phyloP scores from a whole-genome alignment of 2,329 filamentous ascomycete species.

The Penicillium carneum region DNA sequence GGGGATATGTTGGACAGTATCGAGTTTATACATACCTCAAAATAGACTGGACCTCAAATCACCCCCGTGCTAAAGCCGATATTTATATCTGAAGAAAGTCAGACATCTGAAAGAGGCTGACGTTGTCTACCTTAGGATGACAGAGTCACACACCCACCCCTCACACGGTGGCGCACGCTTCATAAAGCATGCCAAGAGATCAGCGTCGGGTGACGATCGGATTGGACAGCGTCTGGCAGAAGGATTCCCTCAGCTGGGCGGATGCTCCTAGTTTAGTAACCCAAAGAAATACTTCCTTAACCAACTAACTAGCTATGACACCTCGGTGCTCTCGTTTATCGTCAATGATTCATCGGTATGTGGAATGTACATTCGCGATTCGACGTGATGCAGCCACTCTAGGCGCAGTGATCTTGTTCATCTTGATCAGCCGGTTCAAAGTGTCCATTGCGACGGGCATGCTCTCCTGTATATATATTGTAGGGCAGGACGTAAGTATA shows the following conservation, averaged over 20 bases:
- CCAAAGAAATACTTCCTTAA: neutral
- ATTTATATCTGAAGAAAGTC: neutral
- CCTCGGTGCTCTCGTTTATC: neutral
- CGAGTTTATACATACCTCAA: neutral
- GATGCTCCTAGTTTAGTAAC: neutral
- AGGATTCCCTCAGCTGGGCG: neutral
- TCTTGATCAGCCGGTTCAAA: neutral
- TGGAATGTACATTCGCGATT: constrained; percentile 2
- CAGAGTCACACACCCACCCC: neutral
- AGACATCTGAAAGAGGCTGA: neutral
- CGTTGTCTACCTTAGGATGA: neutral
- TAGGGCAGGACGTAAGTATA: neutral
- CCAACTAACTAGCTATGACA: neutral
- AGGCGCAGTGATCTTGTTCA: constrained; percentile 1
- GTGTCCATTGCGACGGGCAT: neutral
- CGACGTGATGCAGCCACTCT: neutral
- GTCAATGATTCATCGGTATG: neutral
- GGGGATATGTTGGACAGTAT: neutral
- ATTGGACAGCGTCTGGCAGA: constrained; percentile 6
- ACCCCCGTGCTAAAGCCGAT: neutral
- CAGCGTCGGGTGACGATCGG: constrained; percentile 4
- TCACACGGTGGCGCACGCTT: neutral
- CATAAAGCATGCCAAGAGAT: constrained; percentile 18
- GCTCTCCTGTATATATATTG: neutral
- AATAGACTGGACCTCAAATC: neutral